A percentile compares a stretch with the other conserved stretches of the same genome.
Evolutionary conservation across 805 yeast species (phyloP).

Genomic region (Candida sonorensis): DNA sequence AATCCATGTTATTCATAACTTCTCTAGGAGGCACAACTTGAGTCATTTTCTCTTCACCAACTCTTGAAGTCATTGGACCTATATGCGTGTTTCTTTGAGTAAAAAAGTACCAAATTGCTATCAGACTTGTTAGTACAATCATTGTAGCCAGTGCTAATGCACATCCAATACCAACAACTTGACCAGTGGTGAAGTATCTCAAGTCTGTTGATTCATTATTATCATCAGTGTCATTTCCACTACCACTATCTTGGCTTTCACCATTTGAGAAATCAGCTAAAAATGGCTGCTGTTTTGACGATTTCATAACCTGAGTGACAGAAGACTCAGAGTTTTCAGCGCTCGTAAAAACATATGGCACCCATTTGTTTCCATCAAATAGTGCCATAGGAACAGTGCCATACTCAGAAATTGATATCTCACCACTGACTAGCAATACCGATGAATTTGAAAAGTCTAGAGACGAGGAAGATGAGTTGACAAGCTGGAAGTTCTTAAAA

Average conservation of each 20-base stretch:
- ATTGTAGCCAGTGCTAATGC: slow-evolving; percentile 58
- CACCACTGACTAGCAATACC: slow-evolving; percentile 53
- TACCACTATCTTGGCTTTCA: background rate
- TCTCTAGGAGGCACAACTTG: slow-evolving; percentile 56
- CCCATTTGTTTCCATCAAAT: slow-evolving; percentile 62
- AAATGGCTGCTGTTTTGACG: slow-evolving; percentile 1
- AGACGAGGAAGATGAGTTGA: slow-evolving; percentile 23
- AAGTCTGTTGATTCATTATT: background rate
- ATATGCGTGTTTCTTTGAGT: slow-evolving; percentile 34
- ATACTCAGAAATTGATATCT: slow-evolving; percentile 37
- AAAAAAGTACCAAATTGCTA: slow-evolving; percentile 32
- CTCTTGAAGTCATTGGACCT: slow-evolving; percentile 44
- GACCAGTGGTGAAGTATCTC: slow-evolving; percentile 42
- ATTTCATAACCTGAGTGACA: slow-evolving; percentile 3
- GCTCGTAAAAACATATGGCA: slow-evolving; percentile 49
- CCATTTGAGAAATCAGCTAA: slow-evolving; percentile 2
- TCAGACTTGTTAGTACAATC: slow-evolving; percentile 29
- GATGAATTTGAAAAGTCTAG: slow-evolving; percentile 36
- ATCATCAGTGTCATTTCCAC: slow-evolving; percentile 1
- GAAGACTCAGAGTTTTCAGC: slow-evolving; percentile 17
- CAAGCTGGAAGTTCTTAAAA: slow-evolving; percentile 34
- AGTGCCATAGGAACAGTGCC: slow-evolving; percentile 58
- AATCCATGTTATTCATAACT: slow-evolving; percentile 26
- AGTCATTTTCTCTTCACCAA: slow-evolving; percentile 55
- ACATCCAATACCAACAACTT: slow-evolving; percentile 59